Conservation (phyloP, 345 rosid genomes). For the Moricandia moricandioides region DNA sequence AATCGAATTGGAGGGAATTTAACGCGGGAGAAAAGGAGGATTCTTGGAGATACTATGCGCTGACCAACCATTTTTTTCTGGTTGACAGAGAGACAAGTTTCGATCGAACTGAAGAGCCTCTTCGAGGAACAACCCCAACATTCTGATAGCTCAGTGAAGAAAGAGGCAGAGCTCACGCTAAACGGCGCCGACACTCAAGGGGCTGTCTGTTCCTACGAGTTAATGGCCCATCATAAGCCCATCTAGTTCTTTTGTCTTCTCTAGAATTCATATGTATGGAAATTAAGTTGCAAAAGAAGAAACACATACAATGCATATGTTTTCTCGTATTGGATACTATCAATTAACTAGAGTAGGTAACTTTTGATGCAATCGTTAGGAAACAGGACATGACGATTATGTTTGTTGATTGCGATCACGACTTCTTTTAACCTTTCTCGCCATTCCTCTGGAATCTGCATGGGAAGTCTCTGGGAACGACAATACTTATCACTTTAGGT, state of each 20-base stretch:
- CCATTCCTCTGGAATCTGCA: no score
- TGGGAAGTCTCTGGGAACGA: no score
- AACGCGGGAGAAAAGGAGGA: not conserved
- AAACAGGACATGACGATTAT: no score
- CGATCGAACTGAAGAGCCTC: not conserved
- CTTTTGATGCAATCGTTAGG: no score
- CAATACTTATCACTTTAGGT: no score
- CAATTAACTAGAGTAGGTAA: no score
- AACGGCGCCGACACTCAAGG: not conserved
- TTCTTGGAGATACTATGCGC: not conserved
- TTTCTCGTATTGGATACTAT: no score
- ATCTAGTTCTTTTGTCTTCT: not conserved
- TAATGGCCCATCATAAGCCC: not conserved
- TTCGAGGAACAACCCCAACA: not conserved
- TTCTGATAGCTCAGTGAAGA: not conserved
- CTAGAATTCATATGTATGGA: not conserved
- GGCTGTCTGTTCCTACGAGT: not conserved
- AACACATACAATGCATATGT: no score
- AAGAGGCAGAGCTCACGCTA: not conserved
- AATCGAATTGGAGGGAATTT: not conserved
- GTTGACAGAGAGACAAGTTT: not conserved
- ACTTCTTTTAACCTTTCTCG: no score
- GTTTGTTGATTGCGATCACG: no score
- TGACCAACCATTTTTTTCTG: conserved; percentile 2
- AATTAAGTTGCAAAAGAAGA: no score